Evolutionary conservation across 2,329 filamentous ascomycete genomes (phyloP).

Genomic region (Acrocalymma vagum): DNA sequence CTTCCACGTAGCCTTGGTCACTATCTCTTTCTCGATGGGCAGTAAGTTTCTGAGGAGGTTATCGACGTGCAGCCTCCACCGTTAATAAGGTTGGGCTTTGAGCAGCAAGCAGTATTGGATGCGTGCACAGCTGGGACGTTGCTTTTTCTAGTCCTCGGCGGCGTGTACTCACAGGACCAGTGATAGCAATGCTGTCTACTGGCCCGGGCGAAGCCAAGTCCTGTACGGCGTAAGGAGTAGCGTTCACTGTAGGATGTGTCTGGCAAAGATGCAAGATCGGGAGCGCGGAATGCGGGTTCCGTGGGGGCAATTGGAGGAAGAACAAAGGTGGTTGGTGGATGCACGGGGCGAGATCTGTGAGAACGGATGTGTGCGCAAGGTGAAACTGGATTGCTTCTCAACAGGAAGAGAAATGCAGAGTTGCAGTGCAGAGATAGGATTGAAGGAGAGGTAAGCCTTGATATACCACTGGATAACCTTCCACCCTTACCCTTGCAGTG

Average conservation of each 20-base stretch:
- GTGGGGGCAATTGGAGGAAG: slow-evolving; percentile 35
- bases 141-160: slow-evolving; percentile 32
- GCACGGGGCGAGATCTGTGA: slow-evolving; percentile 19
- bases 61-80: slow-evolving; percentile 30
- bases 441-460: slow-evolving; percentile 29
- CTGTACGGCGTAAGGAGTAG: slow-evolving; percentile 24
- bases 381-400: slow-evolving; percentile 20
- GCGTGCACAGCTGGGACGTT: slow-evolving; percentile 27
- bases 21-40: slow-evolving; percentile 25
- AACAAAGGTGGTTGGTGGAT: slow-evolving; percentile 31
- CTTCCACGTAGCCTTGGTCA: slow-evolving; percentile 28
- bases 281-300: slow-evolving; percentile 32
- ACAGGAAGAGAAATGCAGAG: slow-evolving; percentile 7
- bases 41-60: slow-evolving; percentile 22
- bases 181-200: slow-evolving; percentile 40
- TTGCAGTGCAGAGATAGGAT: slow-evolving; percentile 15
- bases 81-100: slow-evolving; percentile 25
- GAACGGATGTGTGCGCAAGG: slow-evolving; percentile 17
- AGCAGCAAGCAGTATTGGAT: no score
- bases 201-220: slow-evolving; percentile 36
- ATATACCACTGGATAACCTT: no score
- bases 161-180: slow-evolving; percentile 44
- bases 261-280: no score
- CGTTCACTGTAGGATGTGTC: slow-evolving; percentile 26
- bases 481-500: slow-evolving; percentile 33